A percentile compares a stretch with the other conserved stretches of the same genome.
These are phyloP conservation scores for Centaurea solstitialis DNA, from an alignment of 129 eudicot species.

Conservation along the genomic window DNA sequence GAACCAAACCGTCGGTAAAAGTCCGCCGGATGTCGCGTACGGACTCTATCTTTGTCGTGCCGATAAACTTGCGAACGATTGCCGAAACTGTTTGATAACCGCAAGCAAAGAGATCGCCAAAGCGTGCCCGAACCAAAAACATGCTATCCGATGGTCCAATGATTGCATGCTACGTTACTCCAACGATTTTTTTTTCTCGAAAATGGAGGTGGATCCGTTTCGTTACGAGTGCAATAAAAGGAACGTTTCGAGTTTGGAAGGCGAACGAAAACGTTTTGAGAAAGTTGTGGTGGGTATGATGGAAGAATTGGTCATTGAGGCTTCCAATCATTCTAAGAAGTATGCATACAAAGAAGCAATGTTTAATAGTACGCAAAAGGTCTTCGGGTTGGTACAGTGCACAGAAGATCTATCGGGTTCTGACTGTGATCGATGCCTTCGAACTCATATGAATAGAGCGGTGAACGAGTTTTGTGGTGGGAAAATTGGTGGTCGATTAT, in stretches of 20 bases:
- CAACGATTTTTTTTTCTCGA: background rate
- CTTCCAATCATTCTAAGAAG: background rate
- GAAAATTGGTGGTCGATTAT: constrained; percentile 10
- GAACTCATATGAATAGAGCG: background rate
- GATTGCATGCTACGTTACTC: constrained; percentile 12
- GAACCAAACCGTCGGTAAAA: background rate
- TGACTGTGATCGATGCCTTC: constrained; percentile 14
- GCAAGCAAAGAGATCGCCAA: constrained; percentile 8
- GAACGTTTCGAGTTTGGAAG: background rate
- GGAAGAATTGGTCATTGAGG: constrained; percentile 2
- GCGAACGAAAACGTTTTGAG: background rate
- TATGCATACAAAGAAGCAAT: background rate
- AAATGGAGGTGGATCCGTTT: background rate
- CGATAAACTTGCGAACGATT: background rate
- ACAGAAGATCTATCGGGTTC: constrained; percentile 7
- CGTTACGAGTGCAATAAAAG: background rate
- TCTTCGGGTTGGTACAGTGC: constrained; percentile 17
- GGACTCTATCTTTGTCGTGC: constrained; percentile 13
- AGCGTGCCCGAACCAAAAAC: constrained; percentile 5
- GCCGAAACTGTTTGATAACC: constrained; percentile 1
- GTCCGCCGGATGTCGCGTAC: background rate
- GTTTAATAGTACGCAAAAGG: background rate
- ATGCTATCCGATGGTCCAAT: constrained; percentile 4
- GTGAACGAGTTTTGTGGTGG: constrained; percentile 9
- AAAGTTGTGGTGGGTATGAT: constrained; percentile 5